Conservation (phyloP, 140 eudicot species). For the Erigeron philadelphicus region DNA sequence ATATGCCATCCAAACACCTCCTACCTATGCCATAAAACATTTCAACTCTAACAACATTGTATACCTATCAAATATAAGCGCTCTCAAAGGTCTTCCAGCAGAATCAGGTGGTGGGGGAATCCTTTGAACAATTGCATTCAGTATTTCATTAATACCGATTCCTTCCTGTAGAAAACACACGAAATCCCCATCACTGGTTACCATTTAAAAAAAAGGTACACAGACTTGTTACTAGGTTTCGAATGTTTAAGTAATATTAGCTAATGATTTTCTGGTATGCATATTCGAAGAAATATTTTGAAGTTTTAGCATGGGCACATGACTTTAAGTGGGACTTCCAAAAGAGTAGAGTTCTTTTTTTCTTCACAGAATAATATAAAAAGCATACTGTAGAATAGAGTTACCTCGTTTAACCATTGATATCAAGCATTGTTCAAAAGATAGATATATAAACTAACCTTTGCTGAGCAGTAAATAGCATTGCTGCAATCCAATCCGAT, state of each 20-base stretch:
- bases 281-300: background rate
- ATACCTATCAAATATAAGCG: slow-evolving; percentile 97
- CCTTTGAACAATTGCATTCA: slow-evolving; percentile 71
- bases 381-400: slow-evolving; percentile 12
- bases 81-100: slow-evolving; percentile 76
- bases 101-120: slow-evolving; percentile 84
- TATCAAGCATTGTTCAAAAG: slow-evolving; percentile 4
- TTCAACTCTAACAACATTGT: background rate
- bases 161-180: slow-evolving; percentile 67
- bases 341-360: background rate
- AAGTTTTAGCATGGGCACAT: slow-evolving; percentile 9
- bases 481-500: slow-evolving; percentile 94
- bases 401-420: slow-evolving; percentile 10
- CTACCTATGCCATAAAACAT: background rate
- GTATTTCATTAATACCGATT: slow-evolving; percentile 75
- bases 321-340: slow-evolving; percentile 15
- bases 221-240: slow-evolving; percentile 7
- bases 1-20: too few species aligned
- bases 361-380: background rate
- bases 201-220: slow-evolving; percentile 16
- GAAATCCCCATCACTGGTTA: slow-evolving; percentile 9
- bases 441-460: slow-evolving; percentile 45
- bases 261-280: background rate
- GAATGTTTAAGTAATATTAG: background rate
- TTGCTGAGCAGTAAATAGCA: slow-evolving; percentile 92